phyloP scores from a whole-genome alignment of 768 basidiomycete genomes.

The Podaxis sp. region DNA sequence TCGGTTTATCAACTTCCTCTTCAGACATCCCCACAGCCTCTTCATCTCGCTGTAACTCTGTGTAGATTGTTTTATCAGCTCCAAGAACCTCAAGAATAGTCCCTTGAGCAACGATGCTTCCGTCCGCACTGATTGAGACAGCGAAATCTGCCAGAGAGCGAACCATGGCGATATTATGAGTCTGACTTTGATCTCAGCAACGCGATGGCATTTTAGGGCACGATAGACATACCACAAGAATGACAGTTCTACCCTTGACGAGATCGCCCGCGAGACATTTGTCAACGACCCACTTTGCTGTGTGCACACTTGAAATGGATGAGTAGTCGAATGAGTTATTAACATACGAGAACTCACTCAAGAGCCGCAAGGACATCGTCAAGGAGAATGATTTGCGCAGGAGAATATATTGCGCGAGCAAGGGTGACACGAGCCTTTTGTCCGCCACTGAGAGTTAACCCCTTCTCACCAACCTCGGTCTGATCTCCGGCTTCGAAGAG shows the following conservation, averaged over 20 bases:
- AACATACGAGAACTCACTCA: constrained; percentile 27
- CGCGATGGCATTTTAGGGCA: background rate
- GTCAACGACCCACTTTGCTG: constrained; percentile 74
- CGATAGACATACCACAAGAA: constrained; percentile 57
- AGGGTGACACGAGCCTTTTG: constrained; percentile 45
- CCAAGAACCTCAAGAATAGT: constrained; percentile 40
- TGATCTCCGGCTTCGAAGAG: constrained; percentile 60
- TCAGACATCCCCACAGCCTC: constrained; percentile 24
- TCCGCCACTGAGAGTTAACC: constrained; percentile 40
- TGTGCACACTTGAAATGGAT: constrained; percentile 49
- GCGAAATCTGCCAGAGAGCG: constrained; percentile 49
- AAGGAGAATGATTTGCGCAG: constrained; percentile 56
- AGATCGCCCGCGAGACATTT: constrained; percentile 77
- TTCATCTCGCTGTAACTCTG: constrained; percentile 25
- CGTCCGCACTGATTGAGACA: constrained; percentile 51
- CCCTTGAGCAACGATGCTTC: constrained; percentile 45
- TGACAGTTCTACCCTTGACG: constrained; percentile 69
- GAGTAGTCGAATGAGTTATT: background rate
- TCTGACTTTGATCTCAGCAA: constrained; percentile 20
- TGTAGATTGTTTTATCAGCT: constrained; percentile 20
- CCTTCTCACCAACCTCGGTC: constrained; percentile 70
- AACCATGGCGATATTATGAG: constrained; percentile 46
- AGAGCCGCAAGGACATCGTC: constrained; percentile 71
- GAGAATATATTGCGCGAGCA: constrained; percentile 41
- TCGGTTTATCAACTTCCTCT: constrained; percentile 19